Conservation (phyloP, 1,139 yeast genomes). For the Yamadazyma spencermartinsiae region DNA sequence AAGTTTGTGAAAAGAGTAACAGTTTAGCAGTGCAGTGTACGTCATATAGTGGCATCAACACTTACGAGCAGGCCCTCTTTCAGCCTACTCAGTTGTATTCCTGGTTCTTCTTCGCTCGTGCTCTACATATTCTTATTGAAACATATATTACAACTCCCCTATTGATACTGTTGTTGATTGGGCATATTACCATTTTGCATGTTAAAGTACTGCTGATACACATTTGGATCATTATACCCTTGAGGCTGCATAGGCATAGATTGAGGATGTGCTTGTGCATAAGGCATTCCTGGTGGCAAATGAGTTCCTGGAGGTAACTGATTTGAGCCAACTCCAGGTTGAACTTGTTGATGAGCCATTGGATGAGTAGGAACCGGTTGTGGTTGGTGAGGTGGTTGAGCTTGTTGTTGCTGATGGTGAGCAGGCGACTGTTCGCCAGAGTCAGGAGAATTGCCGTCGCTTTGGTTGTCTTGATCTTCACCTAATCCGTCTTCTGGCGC, state of each 20-base stretch:
- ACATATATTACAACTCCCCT: constrained; percentile 11
- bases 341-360: constrained; percentile 29
- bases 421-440: constrained; percentile 43
- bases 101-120: too few relatives aligned
- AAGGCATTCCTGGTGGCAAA: constrained; percentile 48
- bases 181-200: constrained; percentile 51
- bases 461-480: constrained; percentile 66
- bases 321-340: constrained; percentile 14
- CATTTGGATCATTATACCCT: constrained; percentile 37
- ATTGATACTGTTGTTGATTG: constrained; percentile 43
- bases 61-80: too few relatives aligned
- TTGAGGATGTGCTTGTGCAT: constrained; percentile 34
- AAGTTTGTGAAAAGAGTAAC: too few relatives aligned
- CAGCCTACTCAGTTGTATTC: too few relatives aligned
- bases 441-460: constrained; percentile 49
- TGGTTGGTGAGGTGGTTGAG: constrained; percentile 26
- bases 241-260: constrained; percentile 33
- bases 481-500: constrained; percentile 76
- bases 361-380: constrained; percentile 30
- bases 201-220: constrained; percentile 61
- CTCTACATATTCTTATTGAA: too few relatives aligned
- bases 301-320: constrained; percentile 52
- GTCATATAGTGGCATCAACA: too few relatives aligned
- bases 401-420: constrained; percentile 24
- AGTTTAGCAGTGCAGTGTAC: too few relatives aligned